Percentiles rank a stretch among this genome's conserved stretches.
Conservation (phyloP, 2,329 filamentous ascomycete species). For the Cladophialophora psammophila region DNA sequence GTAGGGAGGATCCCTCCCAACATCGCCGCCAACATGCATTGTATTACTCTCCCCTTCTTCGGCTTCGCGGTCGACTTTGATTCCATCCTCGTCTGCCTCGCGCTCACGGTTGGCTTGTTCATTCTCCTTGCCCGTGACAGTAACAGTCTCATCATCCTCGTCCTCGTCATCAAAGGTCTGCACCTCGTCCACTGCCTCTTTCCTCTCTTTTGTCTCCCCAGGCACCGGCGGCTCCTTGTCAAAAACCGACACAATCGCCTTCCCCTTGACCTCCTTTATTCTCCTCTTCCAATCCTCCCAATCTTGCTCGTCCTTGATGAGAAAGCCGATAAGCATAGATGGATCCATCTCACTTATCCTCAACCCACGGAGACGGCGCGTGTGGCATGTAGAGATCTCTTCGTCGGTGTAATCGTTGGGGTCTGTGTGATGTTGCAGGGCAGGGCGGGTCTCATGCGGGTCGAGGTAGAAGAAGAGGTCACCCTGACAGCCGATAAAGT, state of each 20-base stretch:
- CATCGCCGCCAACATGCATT: background rate
- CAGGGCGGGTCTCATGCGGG: constrained; percentile 82
- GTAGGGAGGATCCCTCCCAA: background rate
- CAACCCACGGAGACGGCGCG: constrained; percentile 79
- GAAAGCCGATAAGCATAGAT: constrained; percentile 94
- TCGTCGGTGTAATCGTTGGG: constrained; percentile 63
- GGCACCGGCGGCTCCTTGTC: constrained; percentile 68
- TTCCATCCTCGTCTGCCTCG: constrained; percentile 11
- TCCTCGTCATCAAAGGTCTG: constrained; percentile 81
- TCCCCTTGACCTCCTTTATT: constrained; percentile 78
- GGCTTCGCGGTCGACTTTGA: background rate
- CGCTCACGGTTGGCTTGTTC: constrained; percentile 10
- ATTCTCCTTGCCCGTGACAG: constrained; percentile 33
- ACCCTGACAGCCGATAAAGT: constrained; percentile 76
- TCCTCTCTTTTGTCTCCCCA: constrained; percentile 65
- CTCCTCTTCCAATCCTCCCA: constrained; percentile 82
- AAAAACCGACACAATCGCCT: constrained; percentile 84
- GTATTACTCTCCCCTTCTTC: background rate
- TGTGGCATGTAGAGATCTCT: constrained; percentile 86
- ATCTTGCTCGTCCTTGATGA: constrained; percentile 82
- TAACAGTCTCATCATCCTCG: constrained; percentile 42
- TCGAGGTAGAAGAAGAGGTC: constrained; percentile 92
- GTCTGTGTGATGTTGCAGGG: constrained; percentile 70
- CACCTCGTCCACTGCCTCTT: constrained; percentile 85
- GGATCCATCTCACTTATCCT: constrained; percentile 95